phyloP scores from a whole-genome alignment of 2,329 filamentous ascomycete species.

The Harringtonia lauricola region DNA sequence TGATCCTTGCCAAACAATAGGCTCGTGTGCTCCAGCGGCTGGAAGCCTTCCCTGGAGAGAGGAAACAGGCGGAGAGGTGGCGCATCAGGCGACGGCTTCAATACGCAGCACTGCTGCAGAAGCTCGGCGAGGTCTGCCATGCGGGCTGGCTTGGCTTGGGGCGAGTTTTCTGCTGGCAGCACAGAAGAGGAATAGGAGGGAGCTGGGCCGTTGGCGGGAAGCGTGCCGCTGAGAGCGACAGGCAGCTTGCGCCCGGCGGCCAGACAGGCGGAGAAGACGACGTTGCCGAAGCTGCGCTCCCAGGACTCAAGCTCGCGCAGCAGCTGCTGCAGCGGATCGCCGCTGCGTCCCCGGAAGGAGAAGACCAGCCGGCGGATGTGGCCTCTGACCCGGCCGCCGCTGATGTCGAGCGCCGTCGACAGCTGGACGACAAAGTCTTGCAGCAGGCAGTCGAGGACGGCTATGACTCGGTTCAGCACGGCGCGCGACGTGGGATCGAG shows the following conservation, averaged over 20 bases:
- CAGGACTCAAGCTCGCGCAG: not conserved
- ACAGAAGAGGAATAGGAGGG: not conserved
- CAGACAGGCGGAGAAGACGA: constrained; percentile 1
- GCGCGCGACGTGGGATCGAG: not conserved
- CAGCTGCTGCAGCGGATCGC: not conserved
- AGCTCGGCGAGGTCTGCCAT: not conserved
- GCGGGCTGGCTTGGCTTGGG: not conserved
- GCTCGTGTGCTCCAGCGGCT: not conserved
- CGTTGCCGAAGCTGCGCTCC: not conserved
- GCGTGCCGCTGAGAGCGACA: not conserved
- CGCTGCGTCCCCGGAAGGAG: not conserved
- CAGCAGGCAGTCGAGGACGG: not conserved
- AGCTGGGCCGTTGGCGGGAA: not conserved
- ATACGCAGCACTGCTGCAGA: not conserved
- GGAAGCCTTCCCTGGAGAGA: not conserved
- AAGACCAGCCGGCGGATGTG: not conserved
- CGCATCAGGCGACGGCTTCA: not conserved
- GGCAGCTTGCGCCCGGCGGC: not conserved
- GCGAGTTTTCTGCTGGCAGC: too few species aligned
- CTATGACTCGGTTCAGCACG: not conserved
- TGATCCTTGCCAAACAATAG: not conserved
- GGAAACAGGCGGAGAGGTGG: not conserved
- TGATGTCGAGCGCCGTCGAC: not conserved
- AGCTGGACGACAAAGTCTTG: not conserved
- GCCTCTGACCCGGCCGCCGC: not conserved